Base-by-base conservation (phyloP, 1,284 basidiomycete species). In the Naganishia sp. region DNA sequence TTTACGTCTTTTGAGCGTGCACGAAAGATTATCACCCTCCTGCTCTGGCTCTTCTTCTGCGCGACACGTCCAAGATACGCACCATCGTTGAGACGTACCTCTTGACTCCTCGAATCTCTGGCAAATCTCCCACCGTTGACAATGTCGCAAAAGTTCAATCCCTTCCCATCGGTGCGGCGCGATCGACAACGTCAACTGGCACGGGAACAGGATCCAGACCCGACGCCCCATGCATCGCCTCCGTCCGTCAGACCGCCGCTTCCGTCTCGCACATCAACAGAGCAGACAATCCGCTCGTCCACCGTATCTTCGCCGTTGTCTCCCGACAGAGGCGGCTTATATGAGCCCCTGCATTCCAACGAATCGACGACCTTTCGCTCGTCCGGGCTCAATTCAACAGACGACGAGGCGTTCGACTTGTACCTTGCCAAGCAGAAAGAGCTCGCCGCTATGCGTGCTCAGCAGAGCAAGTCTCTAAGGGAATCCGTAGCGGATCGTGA, bases 371-470 rank as follows among this genome's bases (percentile, higher is more conserved):
- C 46, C 0, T 48, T 50, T 15, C 45, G 57, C 13, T 50, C 57
- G 6, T 49, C 57, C 2, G 57, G 57, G 21, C n/a, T 50, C 7
- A 39, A 48, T 21, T 61, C 57, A 21, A 61, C 57, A 42, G 57
- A 61, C 36, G 57, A 61, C 57, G 57, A 61, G 25, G 57, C 57
- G 48, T 61, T 61, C 36, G 57, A 61, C 15, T 25, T 61, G n/a
- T 61, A 61, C 57, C 43, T 61, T 15, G 31, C 46, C 11, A 50
- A 49, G 36, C 57, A 61, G 39, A 61, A 61, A 33, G 46, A 61
- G 28, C 57, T 61, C 15, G 33, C 15, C 23, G 33, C 57, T 36
- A 36, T 42, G 48, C 57, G 57, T 7, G 57, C 33, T 5, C 36
- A 16, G 10, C 31, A 48, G 16, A n/a, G 28, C 21, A 28, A 33